Base-by-base conservation (phyloP, 257 asterid genomes). In the Solanum sparsipilum region DNA sequence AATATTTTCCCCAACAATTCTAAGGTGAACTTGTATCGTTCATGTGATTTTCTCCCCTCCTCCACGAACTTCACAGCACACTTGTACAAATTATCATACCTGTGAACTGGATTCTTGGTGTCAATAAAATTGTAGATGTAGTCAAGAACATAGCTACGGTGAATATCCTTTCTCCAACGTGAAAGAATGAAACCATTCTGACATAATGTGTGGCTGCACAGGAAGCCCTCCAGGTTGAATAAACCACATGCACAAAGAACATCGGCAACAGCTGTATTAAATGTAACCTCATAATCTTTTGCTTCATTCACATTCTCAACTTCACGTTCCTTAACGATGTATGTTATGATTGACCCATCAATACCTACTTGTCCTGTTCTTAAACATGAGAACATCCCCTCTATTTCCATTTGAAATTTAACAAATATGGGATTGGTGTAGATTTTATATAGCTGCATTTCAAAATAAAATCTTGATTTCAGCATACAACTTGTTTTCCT, bases 121-220 rank as follows among this genome's bases (percentile, higher is more conserved):
- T 93, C 95, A 74, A 93, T 94, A 67, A 91, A 90, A 16, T 91
- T 84, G 75, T 70, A 70, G 31, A 92, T 88, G 6, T 90, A 75
- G 72, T 89, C 87, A 44, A 90, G 87, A 60, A 70, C 73, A 75
- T 91, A 93, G 71, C 87, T 86, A 11, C 92, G 93, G 20, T 67
- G 31, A 13, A 90, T 85, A 88, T 92, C 97, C 89, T 92, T 93
- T 84, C 95, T 91, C 97, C 97, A 94, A 71, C 94, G 89, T 32
- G 91, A 83, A 70, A 94, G 94, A 48, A 93, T 89, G 70, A 89
- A 72, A n/a, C 92, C 90, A 5, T 90, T 84, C 86, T 90, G 93
- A 92, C 88, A 93, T 60, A 94, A 90, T 16, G 91, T 91, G 86
- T 94, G 95, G 87, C 95, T 93, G 90, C 95, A 92, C 87, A 94